Conservation (phyloP, 495 filamentous ascomycete genomes). For the Collariella sp. region DNA sequence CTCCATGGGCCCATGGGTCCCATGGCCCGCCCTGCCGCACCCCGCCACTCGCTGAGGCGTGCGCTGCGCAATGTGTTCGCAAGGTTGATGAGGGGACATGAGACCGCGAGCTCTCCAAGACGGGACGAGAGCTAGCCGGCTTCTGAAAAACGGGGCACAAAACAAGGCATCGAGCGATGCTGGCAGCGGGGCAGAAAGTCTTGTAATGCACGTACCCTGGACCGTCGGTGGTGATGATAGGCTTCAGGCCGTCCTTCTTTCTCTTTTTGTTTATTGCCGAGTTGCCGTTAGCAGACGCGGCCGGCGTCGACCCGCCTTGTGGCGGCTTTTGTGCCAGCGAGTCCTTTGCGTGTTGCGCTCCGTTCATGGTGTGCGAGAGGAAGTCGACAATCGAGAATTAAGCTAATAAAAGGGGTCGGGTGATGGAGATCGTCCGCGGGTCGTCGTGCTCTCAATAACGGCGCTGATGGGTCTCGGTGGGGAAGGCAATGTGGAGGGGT, state of each 20-base stretch:
- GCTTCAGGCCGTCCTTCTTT: slow-evolving; percentile 82
- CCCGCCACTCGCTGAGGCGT: slow-evolving; percentile 24
- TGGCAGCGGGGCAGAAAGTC: slow-evolving; percentile 16
- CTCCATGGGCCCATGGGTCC: slow-evolving; percentile 8
- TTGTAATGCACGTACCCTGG: slow-evolving; percentile 35
- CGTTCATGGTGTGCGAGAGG: slow-evolving; percentile 26
- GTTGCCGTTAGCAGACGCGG: slow-evolving; percentile 25
- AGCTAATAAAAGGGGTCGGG: slow-evolving; percentile 3
- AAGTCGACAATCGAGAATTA: slow-evolving; percentile 2
- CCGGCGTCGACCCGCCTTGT: slow-evolving; percentile 16
- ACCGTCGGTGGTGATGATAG: slow-evolving; percentile 78
- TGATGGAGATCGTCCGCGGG: slow-evolving; percentile 5
- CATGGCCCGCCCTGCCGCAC: slow-evolving; percentile 19
- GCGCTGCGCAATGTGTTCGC: slow-evolving; percentile 3
- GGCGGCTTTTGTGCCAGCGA: slow-evolving; percentile 20
- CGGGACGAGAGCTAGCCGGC: background rate
- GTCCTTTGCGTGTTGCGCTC: slow-evolving; percentile 23
- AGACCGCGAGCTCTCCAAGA: slow-evolving; percentile 26
- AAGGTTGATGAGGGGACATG: background rate
- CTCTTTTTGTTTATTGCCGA: slow-evolving; percentile 62
- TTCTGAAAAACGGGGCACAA: background rate
- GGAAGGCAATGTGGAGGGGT: background rate
- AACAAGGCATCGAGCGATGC: slow-evolving; percentile 5
- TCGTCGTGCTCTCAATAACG: background rate
- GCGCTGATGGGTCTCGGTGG: background rate